phyloP scores from a whole-genome alignment of 2,329 filamentous ascomycete species.

The Aspergillus neoniger region DNA sequence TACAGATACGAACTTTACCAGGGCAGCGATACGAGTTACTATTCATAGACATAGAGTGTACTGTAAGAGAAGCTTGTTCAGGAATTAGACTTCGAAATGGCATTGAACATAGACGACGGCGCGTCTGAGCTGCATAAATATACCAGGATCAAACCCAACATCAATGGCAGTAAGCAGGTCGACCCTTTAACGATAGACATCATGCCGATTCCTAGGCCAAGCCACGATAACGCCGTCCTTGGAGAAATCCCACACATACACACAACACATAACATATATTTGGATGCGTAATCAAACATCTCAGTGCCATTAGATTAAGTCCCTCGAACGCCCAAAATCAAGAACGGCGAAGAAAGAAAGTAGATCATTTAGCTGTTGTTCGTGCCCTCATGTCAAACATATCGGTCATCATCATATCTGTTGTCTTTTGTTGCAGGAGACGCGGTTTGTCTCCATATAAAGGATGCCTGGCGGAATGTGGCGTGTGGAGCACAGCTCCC shows the following conservation, averaged over 20 bases:
- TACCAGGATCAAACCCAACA: background rate
- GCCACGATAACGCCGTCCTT: background rate
- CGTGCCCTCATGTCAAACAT: slow-evolving; percentile 15
- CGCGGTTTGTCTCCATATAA: background rate
- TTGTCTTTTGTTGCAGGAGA: background rate
- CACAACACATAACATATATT: slow-evolving; percentile 9
- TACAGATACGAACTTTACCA: too few relatives aligned
- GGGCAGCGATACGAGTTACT: too few relatives aligned
- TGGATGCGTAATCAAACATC: slow-evolving; percentile 6
- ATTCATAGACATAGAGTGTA: too few relatives aligned
- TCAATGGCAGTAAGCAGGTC: background rate
- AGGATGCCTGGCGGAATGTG: background rate
- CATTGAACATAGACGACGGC: background rate
- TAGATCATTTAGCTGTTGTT: slow-evolving; percentile 13
- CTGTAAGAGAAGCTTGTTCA: background rate
- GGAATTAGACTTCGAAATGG: background rate
- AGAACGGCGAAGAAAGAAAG: slow-evolving; percentile 8
- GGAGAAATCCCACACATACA: background rate
- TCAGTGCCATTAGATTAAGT: slow-evolving; percentile 16
- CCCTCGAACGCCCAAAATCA: slow-evolving; percentile 15
- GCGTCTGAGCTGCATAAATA: background rate
- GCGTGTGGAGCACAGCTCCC: background rate
- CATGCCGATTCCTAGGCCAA: background rate
- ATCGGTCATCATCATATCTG: slow-evolving; percentile 21
- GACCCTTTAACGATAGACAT: background rate